phyloP scores from a whole-genome alignment of 352 stramenopile genomes.

The Phytophthora foliorum region DNA sequence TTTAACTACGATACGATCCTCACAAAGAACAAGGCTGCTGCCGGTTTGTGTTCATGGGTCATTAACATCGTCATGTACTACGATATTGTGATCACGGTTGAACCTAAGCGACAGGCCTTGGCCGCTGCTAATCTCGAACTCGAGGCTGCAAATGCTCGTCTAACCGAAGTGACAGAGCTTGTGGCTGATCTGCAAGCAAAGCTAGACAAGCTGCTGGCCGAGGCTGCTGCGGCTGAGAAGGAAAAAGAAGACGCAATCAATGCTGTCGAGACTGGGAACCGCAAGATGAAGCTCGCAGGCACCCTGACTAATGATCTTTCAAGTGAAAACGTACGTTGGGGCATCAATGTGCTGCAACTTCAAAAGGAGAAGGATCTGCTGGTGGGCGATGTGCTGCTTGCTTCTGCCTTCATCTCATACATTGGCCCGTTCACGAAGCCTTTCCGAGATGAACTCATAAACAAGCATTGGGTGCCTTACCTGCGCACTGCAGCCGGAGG shows the following conservation, averaged over 20 bases:
- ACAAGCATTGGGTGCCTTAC: conserved; percentile 94
- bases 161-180: conserved; percentile 89
- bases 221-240: conserved; percentile 92
- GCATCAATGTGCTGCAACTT: conserved; percentile 93
- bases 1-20: conserved; percentile 96
- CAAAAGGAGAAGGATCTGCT: conserved; percentile 93
- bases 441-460: conserved; percentile 95
- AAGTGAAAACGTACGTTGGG: conserved; percentile 97
- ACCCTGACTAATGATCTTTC: conserved; percentile 95
- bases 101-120: conserved; percentile 94
- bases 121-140: conserved; percentile 93
- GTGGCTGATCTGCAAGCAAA: conserved; percentile 95
- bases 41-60: conserved; percentile 95
- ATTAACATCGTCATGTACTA: conserved; percentile 98
- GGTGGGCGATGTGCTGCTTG: conserved; percentile 94
- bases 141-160: conserved; percentile 90
- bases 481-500: conserved; percentile 88
- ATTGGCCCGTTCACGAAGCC: conserved; percentile 96
- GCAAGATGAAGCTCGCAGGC: conserved; percentile 96
- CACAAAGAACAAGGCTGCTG: conserved; percentile 96
- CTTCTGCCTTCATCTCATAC: conserved; percentile 96
- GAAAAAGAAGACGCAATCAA: conserved; percentile 96
- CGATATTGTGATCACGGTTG: conserved; percentile 95
- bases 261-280: conserved; percentile 92
- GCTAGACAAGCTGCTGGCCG: conserved; percentile 92